Base-by-base conservation (phyloP, 2,329 filamentous ascomycete species). In the Pseudogymnoascus sp. region DNA sequence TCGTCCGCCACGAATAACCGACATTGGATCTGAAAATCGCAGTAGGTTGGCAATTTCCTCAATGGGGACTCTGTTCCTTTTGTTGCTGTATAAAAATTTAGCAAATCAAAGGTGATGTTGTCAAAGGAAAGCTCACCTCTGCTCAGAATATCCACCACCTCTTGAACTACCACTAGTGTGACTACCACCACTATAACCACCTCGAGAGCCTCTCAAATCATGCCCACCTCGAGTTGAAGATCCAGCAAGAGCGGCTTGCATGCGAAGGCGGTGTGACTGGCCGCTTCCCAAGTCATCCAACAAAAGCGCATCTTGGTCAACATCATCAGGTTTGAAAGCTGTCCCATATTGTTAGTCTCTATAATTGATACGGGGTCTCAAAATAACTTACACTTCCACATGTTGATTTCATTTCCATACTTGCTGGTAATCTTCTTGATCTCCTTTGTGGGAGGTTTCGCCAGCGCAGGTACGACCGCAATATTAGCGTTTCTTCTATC, bases 311-410 rank as follows among this genome's bases (percentile, higher is more conserved):
- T 25, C 50, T 36, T 61, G 41, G n/a, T 58, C 41, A 20, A 58
- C 59, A 58, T 61, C 59, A 59, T 61, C 30, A 11, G 33, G 20
- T 7, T 25, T 41, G 57, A 58, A 58, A 38, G 33, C 57, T 58
- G n/a, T 41, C 39, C 18, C 14, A 18, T n/a, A 9, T 2, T 50
- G 30, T 58, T n/a, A 58, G 18, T 58, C 18, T 8, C 25, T 12
- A 14, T 25, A 22, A 12, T 25, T 30, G 15, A 6, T 15, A 14
- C 18, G 43, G 1, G 2, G n/a, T 11, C n/a, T 18, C 2, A 53
- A 53, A 18, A 33, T 11, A 39, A 14, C 33, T 41, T 12, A 37
- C 57, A 37, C 22, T 41, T 2, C 37, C 37, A 37, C 37, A 25
- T n/a, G 33, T 37, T 58, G 5, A 37, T 58, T 6, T 37, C 57